phyloP scores from a whole-genome alignment of 768 basidiomycete genomes.

The Phylloporus sp. region DNA sequence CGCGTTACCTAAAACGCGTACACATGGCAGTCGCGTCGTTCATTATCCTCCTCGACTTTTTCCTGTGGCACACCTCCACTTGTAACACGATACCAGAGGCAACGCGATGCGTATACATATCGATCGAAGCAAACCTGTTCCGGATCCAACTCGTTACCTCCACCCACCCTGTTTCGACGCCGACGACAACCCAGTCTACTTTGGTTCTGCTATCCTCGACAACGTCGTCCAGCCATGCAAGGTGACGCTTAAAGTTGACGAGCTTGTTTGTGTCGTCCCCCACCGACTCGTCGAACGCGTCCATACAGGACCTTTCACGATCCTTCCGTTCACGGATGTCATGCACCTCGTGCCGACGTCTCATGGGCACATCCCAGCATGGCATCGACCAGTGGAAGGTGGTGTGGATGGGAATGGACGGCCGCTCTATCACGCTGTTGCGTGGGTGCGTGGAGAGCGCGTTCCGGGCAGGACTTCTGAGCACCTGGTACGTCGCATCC shows the following conservation, averaged over 20 bases:
- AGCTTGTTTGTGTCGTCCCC: background rate
- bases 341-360: constrained; percentile 4
- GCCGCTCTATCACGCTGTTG: background rate
- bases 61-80: background rate
- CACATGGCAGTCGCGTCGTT: too few relatives aligned
- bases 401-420: constrained; percentile 1
- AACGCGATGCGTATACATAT: background rate
- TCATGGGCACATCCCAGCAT: constrained; percentile 1
- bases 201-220: background rate
- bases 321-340: constrained; percentile 5
- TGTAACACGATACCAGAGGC: background rate
- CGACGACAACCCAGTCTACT: constrained; percentile 1
- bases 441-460: background rate
- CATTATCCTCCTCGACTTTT: background rate
- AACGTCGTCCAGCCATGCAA: constrained; percentile 4
- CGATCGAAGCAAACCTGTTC: constrained; percentile 1
- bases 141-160: constrained; percentile 1
- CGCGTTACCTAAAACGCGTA: too few relatives aligned
- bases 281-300: background rate
- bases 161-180: constrained; percentile 7
- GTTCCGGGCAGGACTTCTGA: constrained; percentile 1
- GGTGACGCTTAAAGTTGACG: constrained; percentile 1
- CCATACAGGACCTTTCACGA: constrained; percentile 1
- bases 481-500: constrained; percentile 3
- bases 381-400: background rate